Conservation (phyloP, 371 early-diverging fungal species). For the Mucor mucedo region DNA sequence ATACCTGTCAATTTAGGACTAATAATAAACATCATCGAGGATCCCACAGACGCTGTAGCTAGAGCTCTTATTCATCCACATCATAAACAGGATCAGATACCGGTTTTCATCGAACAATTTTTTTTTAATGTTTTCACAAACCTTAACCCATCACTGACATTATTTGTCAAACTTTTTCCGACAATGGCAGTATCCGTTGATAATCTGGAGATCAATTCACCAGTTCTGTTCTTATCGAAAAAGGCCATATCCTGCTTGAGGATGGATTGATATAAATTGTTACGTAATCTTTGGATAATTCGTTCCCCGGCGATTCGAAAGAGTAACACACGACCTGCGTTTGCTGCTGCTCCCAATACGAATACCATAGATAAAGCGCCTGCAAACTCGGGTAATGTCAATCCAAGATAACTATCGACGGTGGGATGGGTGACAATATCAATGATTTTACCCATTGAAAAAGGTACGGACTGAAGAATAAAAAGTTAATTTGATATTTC, state of each 20-base stretch:
- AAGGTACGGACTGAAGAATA: constrained; percentile 61
- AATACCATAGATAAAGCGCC: constrained; percentile 60
- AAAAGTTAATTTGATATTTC: not conserved
- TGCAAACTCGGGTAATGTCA: constrained; percentile 63
- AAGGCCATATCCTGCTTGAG: constrained; percentile 75
- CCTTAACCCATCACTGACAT: constrained; percentile 82
- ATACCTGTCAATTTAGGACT: constrained; percentile 71
- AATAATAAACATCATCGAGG: constrained; percentile 76
- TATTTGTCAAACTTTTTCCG: constrained; percentile 78
- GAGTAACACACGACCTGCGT: constrained; percentile 75
- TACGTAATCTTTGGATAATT: constrained; percentile 68
- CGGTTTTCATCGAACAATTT: not conserved
- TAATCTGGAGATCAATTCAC: constrained; percentile 81
- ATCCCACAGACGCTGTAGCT: constrained; percentile 62
- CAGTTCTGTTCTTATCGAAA: constrained; percentile 76
- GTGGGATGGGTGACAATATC: constrained; percentile 69
- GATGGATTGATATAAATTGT: constrained; percentile 57
- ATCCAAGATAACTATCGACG: constrained; percentile 51
- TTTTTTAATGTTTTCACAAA: not conserved
- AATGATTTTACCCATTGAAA: constrained; percentile 81
- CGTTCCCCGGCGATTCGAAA: constrained; percentile 78
- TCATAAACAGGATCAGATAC: not conserved
- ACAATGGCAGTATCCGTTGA: constrained; percentile 78
- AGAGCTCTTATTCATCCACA: constrained; percentile 37
- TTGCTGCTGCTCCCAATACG: constrained; percentile 74